These are phyloP conservation scores for Coniella lustricola DNA, from an alignment of 2,329 filamentous ascomycete genomes.

Conservation along the genomic window DNA sequence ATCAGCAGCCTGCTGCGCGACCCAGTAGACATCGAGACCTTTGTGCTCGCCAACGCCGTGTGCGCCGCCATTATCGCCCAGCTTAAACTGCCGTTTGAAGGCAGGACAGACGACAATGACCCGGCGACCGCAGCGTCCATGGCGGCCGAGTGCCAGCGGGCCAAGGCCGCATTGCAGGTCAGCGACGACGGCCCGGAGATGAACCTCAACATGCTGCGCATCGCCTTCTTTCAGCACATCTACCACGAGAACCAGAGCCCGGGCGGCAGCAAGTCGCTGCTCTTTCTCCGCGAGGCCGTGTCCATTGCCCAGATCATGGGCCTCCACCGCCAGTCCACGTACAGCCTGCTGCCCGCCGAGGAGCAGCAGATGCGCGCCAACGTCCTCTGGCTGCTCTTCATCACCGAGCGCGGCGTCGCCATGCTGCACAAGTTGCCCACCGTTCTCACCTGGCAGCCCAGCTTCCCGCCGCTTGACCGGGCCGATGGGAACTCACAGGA, in stretches of 20 bases:
- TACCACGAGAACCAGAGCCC: slow-evolving; percentile 42
- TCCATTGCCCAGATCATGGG: slow-evolving; percentile 43
- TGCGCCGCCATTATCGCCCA: slow-evolving; percentile 42
- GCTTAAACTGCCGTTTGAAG: slow-evolving; percentile 32
- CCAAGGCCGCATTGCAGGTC: slow-evolving; percentile 20
- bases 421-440: slow-evolving; percentile 43
- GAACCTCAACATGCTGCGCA: slow-evolving; percentile 35
- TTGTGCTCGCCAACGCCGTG: slow-evolving; percentile 37
- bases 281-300: slow-evolving; percentile 44
- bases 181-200: slow-evolving; percentile 22
- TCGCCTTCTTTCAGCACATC: slow-evolving; percentile 45
- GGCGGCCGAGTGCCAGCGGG: slow-evolving; percentile 29
- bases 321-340: slow-evolving; percentile 37
- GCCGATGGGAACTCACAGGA: slow-evolving; percentile 29
- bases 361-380: slow-evolving; percentile 40
- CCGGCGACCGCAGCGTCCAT: slow-evolving; percentile 27
- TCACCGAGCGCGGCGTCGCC: slow-evolving; percentile 43
- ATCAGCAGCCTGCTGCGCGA: slow-evolving; percentile 30
- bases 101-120: slow-evolving; percentile 24
- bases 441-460: slow-evolving; percentile 33
- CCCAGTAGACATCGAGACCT: slow-evolving; percentile 27
- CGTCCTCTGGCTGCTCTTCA: slow-evolving; percentile 41
- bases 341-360: slow-evolving; percentile 25
- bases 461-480: slow-evolving; percentile 28
- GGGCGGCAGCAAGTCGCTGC: slow-evolving; percentile 38